phyloP scores from a whole-genome alignment of 176 grass and related monocot genomes.

The Dendrocalamus sinicus region DNA sequence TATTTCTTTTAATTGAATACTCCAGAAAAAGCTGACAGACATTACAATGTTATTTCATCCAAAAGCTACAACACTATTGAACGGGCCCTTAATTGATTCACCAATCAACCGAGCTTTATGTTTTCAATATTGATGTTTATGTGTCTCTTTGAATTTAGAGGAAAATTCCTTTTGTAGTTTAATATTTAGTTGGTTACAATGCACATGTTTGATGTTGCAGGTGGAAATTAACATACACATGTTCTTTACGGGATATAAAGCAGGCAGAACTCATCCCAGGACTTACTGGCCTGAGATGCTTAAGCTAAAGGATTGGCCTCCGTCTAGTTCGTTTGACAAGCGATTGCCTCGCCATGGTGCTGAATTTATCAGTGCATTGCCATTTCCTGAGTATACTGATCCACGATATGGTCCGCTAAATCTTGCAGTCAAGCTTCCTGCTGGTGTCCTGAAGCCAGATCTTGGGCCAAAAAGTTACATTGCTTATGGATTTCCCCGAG shows the following conservation, averaged over 20 bases:
- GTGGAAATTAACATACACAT: slow-evolving; percentile 65
- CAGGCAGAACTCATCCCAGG: slow-evolving; percentile 47
- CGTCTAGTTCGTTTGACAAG: slow-evolving; percentile 73
- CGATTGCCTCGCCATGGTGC: slow-evolving; percentile 78
- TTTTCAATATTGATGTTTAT: not conserved
- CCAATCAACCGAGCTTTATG: not conserved
- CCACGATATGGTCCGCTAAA: slow-evolving; percentile 75
- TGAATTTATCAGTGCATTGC: slow-evolving; percentile 77
- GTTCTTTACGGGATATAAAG: slow-evolving; percentile 62
- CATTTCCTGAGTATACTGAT: slow-evolving; percentile 89
- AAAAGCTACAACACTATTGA: no score
- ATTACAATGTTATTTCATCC: no score
- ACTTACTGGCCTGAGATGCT: slow-evolving; percentile 69
- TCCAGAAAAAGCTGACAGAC: no score
- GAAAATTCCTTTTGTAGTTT: no score
- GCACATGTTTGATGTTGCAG: slow-evolving; percentile 33
- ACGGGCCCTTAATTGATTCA: no score
- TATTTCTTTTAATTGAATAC: no score
- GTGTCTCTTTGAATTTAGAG: not conserved
- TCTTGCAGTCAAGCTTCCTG: slow-evolving; percentile 71
- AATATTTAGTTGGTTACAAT: not conserved
- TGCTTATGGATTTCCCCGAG: slow-evolving; percentile 74
- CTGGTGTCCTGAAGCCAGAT: slow-evolving; percentile 63
- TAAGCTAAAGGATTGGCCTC: slow-evolving; percentile 84
- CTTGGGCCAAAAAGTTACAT: slow-evolving; percentile 85